These are phyloP conservation scores for Thymus mandschuricus DNA, from an alignment of 257 asterid species.

Conservation along the genomic window DNA sequence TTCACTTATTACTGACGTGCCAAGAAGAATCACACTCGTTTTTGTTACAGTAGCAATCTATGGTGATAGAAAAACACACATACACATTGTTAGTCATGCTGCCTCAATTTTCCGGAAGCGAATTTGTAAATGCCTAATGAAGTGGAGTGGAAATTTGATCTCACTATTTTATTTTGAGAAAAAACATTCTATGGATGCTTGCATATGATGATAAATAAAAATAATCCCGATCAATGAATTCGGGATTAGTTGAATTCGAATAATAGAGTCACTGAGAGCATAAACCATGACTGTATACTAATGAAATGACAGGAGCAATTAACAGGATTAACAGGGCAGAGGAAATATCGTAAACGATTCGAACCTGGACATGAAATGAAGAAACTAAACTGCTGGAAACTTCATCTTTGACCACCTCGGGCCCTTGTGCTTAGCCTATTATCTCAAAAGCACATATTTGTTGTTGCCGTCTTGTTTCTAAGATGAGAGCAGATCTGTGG, in stretches of 20 bases:
- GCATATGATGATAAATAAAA: too few relatives aligned
- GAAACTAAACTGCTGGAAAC: constrained; percentile 1
- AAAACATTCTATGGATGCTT: background rate
- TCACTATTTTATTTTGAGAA: background rate
- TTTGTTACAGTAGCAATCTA: too few relatives aligned
- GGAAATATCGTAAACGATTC: background rate
- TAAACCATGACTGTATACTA: too few relatives aligned
- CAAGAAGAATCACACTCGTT: too few relatives aligned
- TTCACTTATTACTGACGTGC: too few relatives aligned
- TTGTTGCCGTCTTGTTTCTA: background rate
- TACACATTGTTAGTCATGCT: too few relatives aligned
- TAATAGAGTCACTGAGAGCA: background rate
- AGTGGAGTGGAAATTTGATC: background rate
- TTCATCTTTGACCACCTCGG: constrained; percentile 1
- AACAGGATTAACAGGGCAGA: constrained; percentile 9
- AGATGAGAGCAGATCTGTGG: constrained; percentile 26
- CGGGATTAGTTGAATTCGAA: background rate
- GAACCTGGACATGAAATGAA: constrained; percentile 30
- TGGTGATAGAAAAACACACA: too few relatives aligned
- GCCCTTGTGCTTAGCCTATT: constrained; percentile 22
- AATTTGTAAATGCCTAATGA: background rate
- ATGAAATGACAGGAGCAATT: background rate
- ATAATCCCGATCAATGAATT: background rate
- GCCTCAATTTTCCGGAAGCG: too few relatives aligned
- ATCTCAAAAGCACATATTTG: background rate